These are phyloP conservation scores for Astrocystis sublimbata DNA, from an alignment of 495 filamentous ascomycete species.

Conservation along the genomic window DNA sequence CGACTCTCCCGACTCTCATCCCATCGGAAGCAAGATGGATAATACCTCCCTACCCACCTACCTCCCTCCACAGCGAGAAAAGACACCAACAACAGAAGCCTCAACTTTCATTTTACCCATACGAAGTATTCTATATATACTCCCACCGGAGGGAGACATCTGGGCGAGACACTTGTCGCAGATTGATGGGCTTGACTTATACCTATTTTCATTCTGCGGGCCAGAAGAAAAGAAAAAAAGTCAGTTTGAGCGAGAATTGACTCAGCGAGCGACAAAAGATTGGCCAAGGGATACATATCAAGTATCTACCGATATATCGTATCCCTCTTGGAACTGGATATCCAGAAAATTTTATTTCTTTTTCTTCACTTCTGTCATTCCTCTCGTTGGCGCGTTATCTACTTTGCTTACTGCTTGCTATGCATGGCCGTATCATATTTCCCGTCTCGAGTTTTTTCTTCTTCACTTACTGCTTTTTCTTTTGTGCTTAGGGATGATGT, in stretches of 20 bases:
- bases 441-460: too few relatives aligned
- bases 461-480: background rate
- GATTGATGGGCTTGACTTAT: background rate
- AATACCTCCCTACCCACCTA: too few relatives aligned
- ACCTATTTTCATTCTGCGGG: background rate
- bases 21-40: too few relatives aligned
- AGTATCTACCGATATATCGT: too few relatives aligned
- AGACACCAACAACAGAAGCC: too few relatives aligned
- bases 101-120: too few relatives aligned
- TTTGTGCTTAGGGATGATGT: constrained; percentile 12
- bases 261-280: background rate
- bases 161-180: background rate
- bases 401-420: background rate
- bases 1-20: too few relatives aligned
- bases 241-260: too few relatives aligned
- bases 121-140: too few relatives aligned
- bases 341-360: background rate
- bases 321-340: background rate
- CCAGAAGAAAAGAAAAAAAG: background rate
- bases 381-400: background rate
- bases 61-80: too few relatives aligned
- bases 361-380: background rate
- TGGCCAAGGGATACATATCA: background rate
- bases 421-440: background rate
- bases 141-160: background rate